Evolutionary conservation across 306 rosid species (phyloP).

Genomic region (Trifolium dubium): DNA sequence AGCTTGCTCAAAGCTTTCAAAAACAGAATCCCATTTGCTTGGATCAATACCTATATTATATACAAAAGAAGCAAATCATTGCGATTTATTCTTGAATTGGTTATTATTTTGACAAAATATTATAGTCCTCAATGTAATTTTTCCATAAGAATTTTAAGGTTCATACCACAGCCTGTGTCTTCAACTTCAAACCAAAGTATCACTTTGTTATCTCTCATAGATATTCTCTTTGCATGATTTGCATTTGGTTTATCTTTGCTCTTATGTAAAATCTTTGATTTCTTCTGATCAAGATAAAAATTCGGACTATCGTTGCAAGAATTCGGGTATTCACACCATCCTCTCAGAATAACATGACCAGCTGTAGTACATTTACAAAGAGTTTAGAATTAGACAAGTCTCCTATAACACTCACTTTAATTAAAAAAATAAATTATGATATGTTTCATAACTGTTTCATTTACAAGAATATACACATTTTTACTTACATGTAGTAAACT

Average conservation of each 20-base stretch:
- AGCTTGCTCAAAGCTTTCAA: conserved; percentile 99
- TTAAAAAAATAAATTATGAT: background rate
- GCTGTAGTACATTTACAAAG: conserved; percentile 63
- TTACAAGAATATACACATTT: background rate
- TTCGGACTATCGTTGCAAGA: conserved; percentile 48
- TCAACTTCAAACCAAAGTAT: conserved; percentile 95
- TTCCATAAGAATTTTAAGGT: conserved; percentile 4
- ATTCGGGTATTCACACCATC: conserved; percentile 75
- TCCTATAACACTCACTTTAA: background rate
- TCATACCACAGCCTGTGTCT: conserved; percentile 94
- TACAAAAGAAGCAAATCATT: conserved; percentile 10
- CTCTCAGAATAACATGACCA: conserved; percentile 93
- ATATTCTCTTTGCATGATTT: conserved; percentile 54
- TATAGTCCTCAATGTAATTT: conserved; percentile 11
- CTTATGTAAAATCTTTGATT: conserved; percentile 56
- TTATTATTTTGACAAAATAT: conserved; percentile 16
- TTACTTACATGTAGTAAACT: conserved; percentile 90
- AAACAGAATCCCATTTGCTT: conserved; percentile 95
- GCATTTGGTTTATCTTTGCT: conserved; percentile 69
- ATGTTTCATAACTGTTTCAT: conserved; percentile 22
- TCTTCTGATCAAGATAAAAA: conserved; percentile 61
- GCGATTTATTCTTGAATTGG: background rate
- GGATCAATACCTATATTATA: conserved; percentile 79
- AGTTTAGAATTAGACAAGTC: conserved; percentile 27
- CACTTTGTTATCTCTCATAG: conserved; percentile 69